Evolutionary conservation across 345 rosid genomes (phyloP).

Genomic region (Arabidopsis suecica): DNA sequence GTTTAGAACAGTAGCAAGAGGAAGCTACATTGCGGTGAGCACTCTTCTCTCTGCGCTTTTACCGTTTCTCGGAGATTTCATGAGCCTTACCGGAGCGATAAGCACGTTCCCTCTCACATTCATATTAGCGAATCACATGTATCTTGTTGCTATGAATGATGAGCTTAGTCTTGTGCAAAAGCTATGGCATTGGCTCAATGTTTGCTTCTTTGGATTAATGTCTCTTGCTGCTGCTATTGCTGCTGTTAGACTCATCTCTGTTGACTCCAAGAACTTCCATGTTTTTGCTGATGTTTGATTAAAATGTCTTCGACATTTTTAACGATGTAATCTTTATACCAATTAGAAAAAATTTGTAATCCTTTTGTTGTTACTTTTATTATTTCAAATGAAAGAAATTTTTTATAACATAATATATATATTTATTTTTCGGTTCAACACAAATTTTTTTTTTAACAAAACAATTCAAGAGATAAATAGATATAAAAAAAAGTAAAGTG

Average conservation of each 20-base stretch:
- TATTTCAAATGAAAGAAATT: too few species aligned
- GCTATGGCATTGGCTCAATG: constrained; percentile 92
- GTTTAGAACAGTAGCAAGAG: constrained; percentile 76
- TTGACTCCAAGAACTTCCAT: constrained; percentile 79
- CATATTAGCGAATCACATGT: constrained; percentile 93
- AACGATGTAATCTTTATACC: constrained; percentile 1
- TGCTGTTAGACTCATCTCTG: constrained; percentile 74
- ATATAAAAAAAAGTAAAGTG: too few species aligned
- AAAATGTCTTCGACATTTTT: neutral
- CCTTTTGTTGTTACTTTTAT: too few species aligned
- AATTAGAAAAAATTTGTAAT: neutral
- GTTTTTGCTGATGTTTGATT: constrained; percentile 76
- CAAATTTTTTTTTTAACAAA: too few species aligned
- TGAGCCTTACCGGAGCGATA: constrained; percentile 88
- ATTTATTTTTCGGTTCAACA: too few species aligned
- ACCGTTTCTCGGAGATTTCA: constrained; percentile 92
- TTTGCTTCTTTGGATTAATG: constrained; percentile 62
- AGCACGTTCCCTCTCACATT: constrained; percentile 91
- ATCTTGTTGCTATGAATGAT: constrained; percentile 60
- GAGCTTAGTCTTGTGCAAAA: constrained; percentile 53
- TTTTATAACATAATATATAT: too few species aligned
- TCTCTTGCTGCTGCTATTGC: constrained; percentile 72
- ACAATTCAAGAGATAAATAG: too few species aligned
- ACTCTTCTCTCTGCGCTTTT: constrained; percentile 83
- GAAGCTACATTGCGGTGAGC: constrained; percentile 71